Evolutionary conservation across 129 eudicot genomes (phyloP), one percentile per base, ranked within the genome.

Genomic region (Rutidosis leptorrhynchoides): DNA sequence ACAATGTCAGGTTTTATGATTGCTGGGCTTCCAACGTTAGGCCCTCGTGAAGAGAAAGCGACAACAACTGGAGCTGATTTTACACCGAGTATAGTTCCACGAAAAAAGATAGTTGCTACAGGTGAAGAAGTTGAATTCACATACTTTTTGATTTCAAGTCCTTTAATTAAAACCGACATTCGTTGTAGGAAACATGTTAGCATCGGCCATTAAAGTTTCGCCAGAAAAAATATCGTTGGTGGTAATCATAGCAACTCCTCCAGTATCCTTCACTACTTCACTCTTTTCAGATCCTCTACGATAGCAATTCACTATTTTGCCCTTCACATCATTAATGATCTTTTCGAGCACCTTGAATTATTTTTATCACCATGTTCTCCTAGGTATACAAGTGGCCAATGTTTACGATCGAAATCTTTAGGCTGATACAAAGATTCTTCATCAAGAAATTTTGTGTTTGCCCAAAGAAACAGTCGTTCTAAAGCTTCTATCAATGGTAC

Each of bases 231-330:
- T 77, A 25, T n/a, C 15, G 19, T 85, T 85, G n/a, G 69, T 22
- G 17, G 82, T 71, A 55, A 85, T 81, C 81, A 85, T 78, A 68
- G 80, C 87, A 20, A 78, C 82, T 22, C 90, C 90, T 22, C 90
- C 90, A 14, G 80, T 76, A 25, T 69, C 71, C 67, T 77, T 85
- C 45, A 85, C 87, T 0, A 74, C 71, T 29, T 23, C 28, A 12
- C 87, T 82, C 30, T 72, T 81, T 67, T 43, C 32, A 26, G 6
- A 6, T 7, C 15, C 7, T 16, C 2, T 10, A 42, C 4, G 40
- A 45, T 64, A 56, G n/a, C 69, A 45, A 49, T 43, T 5, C 20
- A 64, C 69, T 16, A 45, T 57, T 16, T 64, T 64, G 20, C 57
- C 69, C 35, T 64, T 43, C 3, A 64, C 57, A 64, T 79, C 81